Percentiles rank a stretch among this genome's conserved stretches.
These are phyloP conservation scores for Daedaleopsis nitida DNA, from an alignment of 768 basidiomycete genomes.

Conservation along the genomic window DNA sequence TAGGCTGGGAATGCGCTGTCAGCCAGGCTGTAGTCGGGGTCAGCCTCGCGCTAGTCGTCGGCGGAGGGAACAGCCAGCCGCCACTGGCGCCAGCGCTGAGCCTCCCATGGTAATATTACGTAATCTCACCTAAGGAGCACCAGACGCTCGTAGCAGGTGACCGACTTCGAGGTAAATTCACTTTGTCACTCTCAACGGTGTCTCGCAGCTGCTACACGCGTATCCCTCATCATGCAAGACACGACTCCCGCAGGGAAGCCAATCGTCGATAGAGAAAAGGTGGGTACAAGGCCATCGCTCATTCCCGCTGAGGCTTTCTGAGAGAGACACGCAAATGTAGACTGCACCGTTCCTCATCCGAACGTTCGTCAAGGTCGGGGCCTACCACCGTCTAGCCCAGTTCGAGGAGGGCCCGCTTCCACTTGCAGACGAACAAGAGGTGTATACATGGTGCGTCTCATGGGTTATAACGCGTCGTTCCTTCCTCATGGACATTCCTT, in stretches of 20 bases:
- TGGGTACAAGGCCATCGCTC: constrained; percentile 31
- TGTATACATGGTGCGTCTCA: constrained; percentile 70
- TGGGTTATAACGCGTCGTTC: not conserved
- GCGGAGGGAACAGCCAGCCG: not conserved
- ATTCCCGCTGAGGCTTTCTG: not conserved
- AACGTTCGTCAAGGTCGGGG: constrained; percentile 79
- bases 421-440: constrained; percentile 78
- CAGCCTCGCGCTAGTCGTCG: not conserved
- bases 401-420: constrained; percentile 81
- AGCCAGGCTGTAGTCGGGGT: not conserved
- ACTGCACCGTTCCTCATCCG: constrained; percentile 82
- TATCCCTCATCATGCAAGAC: constrained; percentile 34
- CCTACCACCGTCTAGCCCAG: constrained; percentile 70
- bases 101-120: not conserved
- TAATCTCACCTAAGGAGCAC: not conserved
- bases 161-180: too few relatives aligned
- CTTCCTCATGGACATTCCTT: not conserved
- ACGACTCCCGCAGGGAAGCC: constrained; percentile 48
- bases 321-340: constrained; percentile 35
- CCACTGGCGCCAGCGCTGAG: too few relatives aligned
- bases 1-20: constrained; percentile 1
- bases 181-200: not conserved
- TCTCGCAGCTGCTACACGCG: not conserved
- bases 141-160: not conserved
- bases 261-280: constrained; percentile 57